Base-by-base conservation (phyloP, 306 rosid species). In the Geum urbanum region DNA sequence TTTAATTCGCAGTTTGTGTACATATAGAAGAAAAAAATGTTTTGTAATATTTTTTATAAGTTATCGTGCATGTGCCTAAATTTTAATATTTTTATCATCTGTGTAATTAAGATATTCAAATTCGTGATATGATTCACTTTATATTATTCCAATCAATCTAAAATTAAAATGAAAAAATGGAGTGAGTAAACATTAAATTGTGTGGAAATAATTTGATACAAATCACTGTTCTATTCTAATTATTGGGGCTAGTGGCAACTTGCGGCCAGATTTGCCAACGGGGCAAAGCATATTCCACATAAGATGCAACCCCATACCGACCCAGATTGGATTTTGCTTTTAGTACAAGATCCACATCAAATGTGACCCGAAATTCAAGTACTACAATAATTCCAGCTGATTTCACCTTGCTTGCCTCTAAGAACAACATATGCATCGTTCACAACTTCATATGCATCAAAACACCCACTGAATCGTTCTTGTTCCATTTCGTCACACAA, bases 211-310 rank as follows among this genome's bases (percentile, higher is more conserved):
- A 11, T 22, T 22, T 37, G 27, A 56, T 16, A 5, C 11, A 32
- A 37, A 10, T 19, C 63, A 50, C 27, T 6, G 13, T 35, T 47
- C 6, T 11, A 56, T 12, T 10, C 10, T 22, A 10, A 22, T 13
- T 13, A 22, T 0, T 15, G 3, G 20, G 14, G 8, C 50, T 41
- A 54, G 15, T 27, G 16, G 77, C 22, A 73, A 65, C 9, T 16
- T 54, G 57, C 2, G 27, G 39, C 58, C 44, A 65, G 54, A 44
- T 12, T 13, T 16, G 66, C 47, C 77, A 66, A 39, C 48, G 1
- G 16, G 32, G 74, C 74, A 56, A 24, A 55, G 60, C 59, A 74
- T 56, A 66, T 66, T 66, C 72, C 72, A 13, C 13, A 56, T 5
- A 40, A 55, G 19, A 43, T 69, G 40, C 50, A 52, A 5, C 4